Evolutionary conservation across 495 filamentous ascomycete species (phyloP).

Genomic region (Trichoderma orchidacearum): DNA sequence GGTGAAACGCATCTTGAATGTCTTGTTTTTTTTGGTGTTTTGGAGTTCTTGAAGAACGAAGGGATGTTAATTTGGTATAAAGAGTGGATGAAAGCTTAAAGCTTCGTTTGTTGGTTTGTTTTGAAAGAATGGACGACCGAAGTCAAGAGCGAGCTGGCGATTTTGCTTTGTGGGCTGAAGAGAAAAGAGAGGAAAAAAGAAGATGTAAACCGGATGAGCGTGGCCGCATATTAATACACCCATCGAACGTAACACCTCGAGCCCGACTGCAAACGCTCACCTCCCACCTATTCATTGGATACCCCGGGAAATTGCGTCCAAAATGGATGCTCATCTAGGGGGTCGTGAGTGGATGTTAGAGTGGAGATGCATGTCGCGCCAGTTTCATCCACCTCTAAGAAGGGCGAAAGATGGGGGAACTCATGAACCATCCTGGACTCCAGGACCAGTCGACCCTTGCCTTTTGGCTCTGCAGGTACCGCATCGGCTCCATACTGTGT

Average conservation of each 20-base stretch:
- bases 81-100: constrained; percentile 18
- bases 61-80: constrained; percentile 5
- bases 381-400: background rate
- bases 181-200: constrained; percentile 16
- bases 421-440: background rate
- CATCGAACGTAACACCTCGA: background rate
- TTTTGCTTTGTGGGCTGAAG: constrained; percentile 23
- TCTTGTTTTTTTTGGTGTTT: constrained; percentile 12
- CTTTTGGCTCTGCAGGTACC: background rate
- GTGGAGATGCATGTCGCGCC: constrained; percentile 1
- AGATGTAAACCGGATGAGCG: constrained; percentile 10
- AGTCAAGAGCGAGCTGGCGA: constrained; percentile 27
- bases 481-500: background rate
- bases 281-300: background rate
- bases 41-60: constrained; percentile 8
- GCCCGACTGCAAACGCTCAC: background rate
- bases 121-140: constrained; percentile 39
- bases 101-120: constrained; percentile 13
- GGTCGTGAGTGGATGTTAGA: background rate
- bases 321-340: constrained; percentile 1
- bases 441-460: background rate
- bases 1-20: constrained; percentile 37
- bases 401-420: background rate
- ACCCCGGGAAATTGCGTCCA: constrained; percentile 16
- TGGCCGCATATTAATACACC: constrained; percentile 27